Evolutionary conservation across 1,284 basidiomycete genomes (phyloP), one percentile per base, ranked within the genome.

Genomic region (Mycosarcoma maydis): DNA sequence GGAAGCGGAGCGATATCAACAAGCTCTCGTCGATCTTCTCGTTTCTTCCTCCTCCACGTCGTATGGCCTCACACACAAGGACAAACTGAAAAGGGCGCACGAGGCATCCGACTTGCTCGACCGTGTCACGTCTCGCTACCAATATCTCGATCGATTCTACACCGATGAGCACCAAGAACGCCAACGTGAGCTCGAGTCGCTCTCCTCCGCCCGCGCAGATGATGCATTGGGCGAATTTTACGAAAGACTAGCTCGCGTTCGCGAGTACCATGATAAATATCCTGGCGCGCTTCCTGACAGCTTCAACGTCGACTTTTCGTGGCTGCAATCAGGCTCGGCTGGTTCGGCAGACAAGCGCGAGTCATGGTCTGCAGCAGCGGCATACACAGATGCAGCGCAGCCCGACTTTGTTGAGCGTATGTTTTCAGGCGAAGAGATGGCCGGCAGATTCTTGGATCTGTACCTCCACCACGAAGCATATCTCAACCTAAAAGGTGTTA

Each of bases 211-310:
- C 16, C 45, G 45, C 37, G 26, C 40, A 20, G 66, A 67, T 29
- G 74, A 74, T 24, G 43, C 65, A 9, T 69, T 80, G 9, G 48
- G 43, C 36, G 75, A 78, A 42, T 99, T 98, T 85, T 98, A 99
- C 85, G 85, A 88, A 78, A 89, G 95, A 82, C 89, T 98, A 84
- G 89, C 88, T 80, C 92, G 90, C 86, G 89, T 98, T 82, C 92
- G 94, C 85, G 93, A 95, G 79, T 93, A 97, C 86, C 90, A 98
- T 86, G 87, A 87, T 82, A 93, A 92, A 85, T 96, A 98, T 86
- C 93, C 92, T 83, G 88, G 80, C 88, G 89, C 72, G 88, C 92
- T 83, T 6, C 71, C 62, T 0, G 73, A 76, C 20, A 67, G 70
- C 34, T 73, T 80, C 44, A 41, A 60, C 8, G 53, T 82, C 43